Evolutionary conservation across 2,329 filamentous ascomycete genomes (phyloP).

Genomic region (Xylariaceae sp.): DNA sequence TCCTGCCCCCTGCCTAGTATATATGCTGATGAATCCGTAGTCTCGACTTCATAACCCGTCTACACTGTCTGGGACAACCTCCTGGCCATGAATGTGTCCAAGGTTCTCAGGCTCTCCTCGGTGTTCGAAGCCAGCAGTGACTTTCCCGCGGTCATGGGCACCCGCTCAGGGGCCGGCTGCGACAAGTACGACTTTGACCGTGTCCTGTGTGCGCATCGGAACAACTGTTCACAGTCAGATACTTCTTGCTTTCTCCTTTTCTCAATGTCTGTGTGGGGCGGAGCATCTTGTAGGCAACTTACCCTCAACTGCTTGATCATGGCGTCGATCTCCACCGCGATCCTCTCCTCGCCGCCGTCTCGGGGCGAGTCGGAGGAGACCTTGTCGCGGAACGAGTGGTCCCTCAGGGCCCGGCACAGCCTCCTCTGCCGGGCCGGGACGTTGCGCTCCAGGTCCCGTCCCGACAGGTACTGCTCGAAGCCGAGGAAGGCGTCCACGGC

Average conservation of each 20-base stretch:
- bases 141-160: constrained; percentile 30
- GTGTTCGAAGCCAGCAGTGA: constrained; percentile 13
- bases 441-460: constrained; percentile 10
- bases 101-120: neutral
- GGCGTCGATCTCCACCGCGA: constrained; percentile 17
- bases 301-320: constrained; percentile 26
- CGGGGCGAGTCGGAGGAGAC: constrained; percentile 8
- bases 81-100: neutral
- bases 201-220: constrained; percentile 23
- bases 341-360: constrained; percentile 13
- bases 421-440: constrained; percentile 21
- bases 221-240: constrained; percentile 12
- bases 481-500: constrained; percentile 29
- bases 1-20: too few species aligned
- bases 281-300: constrained; percentile 3
- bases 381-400: constrained; percentile 14
- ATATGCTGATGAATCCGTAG: too few species aligned
- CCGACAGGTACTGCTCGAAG: constrained; percentile 22
- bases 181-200: constrained; percentile 22
- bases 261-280: neutral
- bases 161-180: constrained; percentile 24
- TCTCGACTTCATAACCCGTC: too few species aligned
- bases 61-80: neutral
- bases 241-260: neutral
- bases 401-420: constrained; percentile 15